These are phyloP conservation scores for Diplodia sapinea DNA, from an alignment of 2,329 filamentous ascomycete genomes.

Conservation along the genomic window DNA sequence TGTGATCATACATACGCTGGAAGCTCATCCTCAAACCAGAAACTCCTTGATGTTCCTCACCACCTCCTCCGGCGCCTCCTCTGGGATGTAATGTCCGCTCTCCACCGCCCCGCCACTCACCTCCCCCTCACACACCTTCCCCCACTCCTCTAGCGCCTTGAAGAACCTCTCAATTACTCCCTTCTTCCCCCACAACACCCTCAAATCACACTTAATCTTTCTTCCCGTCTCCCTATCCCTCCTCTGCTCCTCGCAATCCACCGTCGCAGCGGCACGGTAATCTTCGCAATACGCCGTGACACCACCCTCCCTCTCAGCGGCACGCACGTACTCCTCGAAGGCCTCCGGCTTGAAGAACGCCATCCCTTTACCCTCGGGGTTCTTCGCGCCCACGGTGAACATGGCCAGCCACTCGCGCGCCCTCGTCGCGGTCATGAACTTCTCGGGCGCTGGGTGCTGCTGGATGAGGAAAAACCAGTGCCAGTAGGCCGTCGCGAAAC, in stretches of 20 bases:
- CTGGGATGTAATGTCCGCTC: conserved; percentile 58
- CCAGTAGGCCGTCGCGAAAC: conserved; percentile 59
- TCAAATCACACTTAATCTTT: conserved; percentile 55
- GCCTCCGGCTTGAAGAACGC: conserved; percentile 38
- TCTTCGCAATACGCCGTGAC: conserved; percentile 62
- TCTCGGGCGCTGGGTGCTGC: conserved; percentile 57
- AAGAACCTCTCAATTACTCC: conserved; percentile 55
- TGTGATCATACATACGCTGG: no score
- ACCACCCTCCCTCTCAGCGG: conserved; percentile 49
- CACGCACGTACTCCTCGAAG: conserved; percentile 52
- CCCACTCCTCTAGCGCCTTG: conserved; percentile 60
- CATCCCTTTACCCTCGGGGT: background rate
- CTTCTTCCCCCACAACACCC: conserved; percentile 57
- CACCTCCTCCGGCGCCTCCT: conserved; percentile 58
- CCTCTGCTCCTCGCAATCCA: conserved; percentile 60
- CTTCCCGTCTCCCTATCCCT: conserved; percentile 51
- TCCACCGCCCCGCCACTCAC: conserved; percentile 42
- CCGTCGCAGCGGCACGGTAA: conserved; percentile 59
- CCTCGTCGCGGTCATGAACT: conserved; percentile 53
- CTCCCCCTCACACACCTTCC: conserved; percentile 49
- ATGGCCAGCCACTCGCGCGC: conserved; percentile 41
- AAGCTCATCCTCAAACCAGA: conserved; percentile 6
- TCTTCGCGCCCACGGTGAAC: conserved; percentile 47
- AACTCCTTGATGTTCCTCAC: conserved; percentile 35
- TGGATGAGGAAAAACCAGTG: conserved; percentile 68